Evolutionary conservation across 306 rosid species (phyloP), one percentile per base, ranked within the genome.

Genomic region (Elaeagnus macrophylla): DNA sequence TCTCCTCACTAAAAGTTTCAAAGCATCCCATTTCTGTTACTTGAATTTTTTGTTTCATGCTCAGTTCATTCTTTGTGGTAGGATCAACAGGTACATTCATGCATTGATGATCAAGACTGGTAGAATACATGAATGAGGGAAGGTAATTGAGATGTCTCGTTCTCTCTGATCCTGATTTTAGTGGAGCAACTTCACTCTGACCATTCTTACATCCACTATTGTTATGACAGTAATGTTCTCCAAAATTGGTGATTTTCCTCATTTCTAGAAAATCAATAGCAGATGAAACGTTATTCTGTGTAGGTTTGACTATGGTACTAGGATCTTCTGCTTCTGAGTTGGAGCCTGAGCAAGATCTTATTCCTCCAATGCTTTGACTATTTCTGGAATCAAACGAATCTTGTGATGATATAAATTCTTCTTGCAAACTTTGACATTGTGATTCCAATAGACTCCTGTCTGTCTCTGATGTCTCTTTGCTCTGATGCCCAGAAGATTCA

Each of bases 301-400:
- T 57, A 47, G 66, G 59, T 40, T 68, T 72, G 73, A 16, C 39
- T 64, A 75, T 56, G 41, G 69, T 66, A 39, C 73, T 60, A 54
- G 60, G 78, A 65, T 74, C 77, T 72, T 83, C 94, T 59, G 83
- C 77, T 64, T 80, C 89, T 54, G 87, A 76, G 66, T 80, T 86
- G 70, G 80, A 78, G 25, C 70, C 89, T 9, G 76, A 57, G 66
- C 72, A 57, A 35, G 79, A 75, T 78, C 76, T 71, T 15, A 58
- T 64, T 66, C 71, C 80, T 54, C 69, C 69, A 52, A 54, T 54
- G n/a, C 70, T 81, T 75, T 80, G 81, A 59, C 82, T 80, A 64
- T 86, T 54, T n/a, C 89, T 72, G 69, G 91, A 87, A 45, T 82
- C 81, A 57, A 73, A 73, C 56, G 96, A 86, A 75, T 80, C 83